These are phyloP conservation scores for Cephaloascus fragrans DNA, from an alignment of 805 yeast species.

Conservation along the genomic window DNA sequence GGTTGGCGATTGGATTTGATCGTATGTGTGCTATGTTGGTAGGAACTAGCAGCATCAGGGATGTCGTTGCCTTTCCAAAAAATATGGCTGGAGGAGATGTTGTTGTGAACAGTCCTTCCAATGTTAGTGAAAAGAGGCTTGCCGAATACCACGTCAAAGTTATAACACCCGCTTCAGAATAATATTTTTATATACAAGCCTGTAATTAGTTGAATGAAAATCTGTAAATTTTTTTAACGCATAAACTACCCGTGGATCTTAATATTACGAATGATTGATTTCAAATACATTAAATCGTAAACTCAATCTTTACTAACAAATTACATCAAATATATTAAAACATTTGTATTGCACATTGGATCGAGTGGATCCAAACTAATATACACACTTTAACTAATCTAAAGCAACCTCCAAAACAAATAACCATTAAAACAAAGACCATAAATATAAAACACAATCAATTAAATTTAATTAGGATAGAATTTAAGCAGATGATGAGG, in stretches of 20 bases:
- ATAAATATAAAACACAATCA: background rate
- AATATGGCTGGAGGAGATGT: conserved; percentile 82
- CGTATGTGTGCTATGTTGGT: conserved; percentile 83
- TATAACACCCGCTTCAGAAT: too few relatives aligned
- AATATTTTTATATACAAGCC: conserved; percentile 1
- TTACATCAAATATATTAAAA: too few relatives aligned
- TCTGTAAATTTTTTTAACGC: too few relatives aligned
- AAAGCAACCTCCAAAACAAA: background rate
- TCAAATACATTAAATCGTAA: too few relatives aligned
- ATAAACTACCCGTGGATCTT: too few relatives aligned
- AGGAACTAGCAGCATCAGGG: conserved; percentile 73
- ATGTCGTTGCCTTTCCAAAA: conserved; percentile 95
- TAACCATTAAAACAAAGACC: background rate
- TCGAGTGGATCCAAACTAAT: background rate
- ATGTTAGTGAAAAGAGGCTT: conserved; percentile 41
- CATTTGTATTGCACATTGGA: background rate
- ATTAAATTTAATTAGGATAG: background rate
- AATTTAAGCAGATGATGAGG: conserved; percentile 23
- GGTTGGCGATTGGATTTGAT: conserved; percentile 92
- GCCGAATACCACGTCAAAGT: conserved; percentile 42
- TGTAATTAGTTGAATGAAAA: too few relatives aligned
- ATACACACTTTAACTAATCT: background rate
- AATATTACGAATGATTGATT: too few relatives aligned
- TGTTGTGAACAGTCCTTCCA: conserved; percentile 79
- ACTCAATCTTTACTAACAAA: too few relatives aligned